phyloP scores from a whole-genome alignment of 2,329 filamentous ascomycete species.

The Pseudogymnoascus sp. region DNA sequence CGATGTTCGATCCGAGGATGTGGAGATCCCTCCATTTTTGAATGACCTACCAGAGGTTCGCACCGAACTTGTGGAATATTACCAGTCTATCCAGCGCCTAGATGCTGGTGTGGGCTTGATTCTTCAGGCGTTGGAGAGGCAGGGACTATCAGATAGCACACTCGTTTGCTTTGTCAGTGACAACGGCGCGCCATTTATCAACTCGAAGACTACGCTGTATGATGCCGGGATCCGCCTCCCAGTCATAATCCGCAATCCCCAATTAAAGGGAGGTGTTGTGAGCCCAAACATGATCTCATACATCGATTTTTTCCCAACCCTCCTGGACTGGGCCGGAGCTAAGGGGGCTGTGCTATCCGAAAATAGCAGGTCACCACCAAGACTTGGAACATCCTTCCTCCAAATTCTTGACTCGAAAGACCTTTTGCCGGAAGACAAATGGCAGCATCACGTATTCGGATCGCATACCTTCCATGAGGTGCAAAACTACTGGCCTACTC shows the following conservation, averaged over 20 bases:
- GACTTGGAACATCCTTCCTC: constrained; percentile 34
- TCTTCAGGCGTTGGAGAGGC: constrained; percentile 25
- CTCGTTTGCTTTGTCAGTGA: constrained; percentile 35
- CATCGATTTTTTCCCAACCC: constrained; percentile 35
- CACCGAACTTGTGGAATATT: constrained; percentile 26
- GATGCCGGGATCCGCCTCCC: constrained; percentile 35
- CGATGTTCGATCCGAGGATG: background rate
- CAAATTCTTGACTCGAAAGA: constrained; percentile 26
- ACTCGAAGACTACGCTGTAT: constrained; percentile 38
- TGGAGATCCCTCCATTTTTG: constrained; percentile 23
- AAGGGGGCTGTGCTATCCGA: constrained; percentile 15
- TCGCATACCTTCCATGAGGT: constrained; percentile 47
- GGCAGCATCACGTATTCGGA: constrained; percentile 38
- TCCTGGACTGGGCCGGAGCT: constrained; percentile 30
- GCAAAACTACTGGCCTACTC: constrained; percentile 44
- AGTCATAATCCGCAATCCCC: constrained; percentile 31
- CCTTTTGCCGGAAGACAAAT: constrained; percentile 14
- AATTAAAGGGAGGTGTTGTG: constrained; percentile 17
- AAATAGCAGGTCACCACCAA: constrained; percentile 12
- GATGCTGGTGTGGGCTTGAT: constrained; percentile 33
- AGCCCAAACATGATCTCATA: constrained; percentile 35
- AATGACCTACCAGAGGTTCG: constrained; percentile 23
- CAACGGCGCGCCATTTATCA: constrained; percentile 37
- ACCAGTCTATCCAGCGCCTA: constrained; percentile 24
- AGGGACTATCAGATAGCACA: constrained; percentile 28